Base-by-base conservation (phyloP, 2,329 filamentous ascomycete genomes). In the Ploettnerulaceae sp. region DNA sequence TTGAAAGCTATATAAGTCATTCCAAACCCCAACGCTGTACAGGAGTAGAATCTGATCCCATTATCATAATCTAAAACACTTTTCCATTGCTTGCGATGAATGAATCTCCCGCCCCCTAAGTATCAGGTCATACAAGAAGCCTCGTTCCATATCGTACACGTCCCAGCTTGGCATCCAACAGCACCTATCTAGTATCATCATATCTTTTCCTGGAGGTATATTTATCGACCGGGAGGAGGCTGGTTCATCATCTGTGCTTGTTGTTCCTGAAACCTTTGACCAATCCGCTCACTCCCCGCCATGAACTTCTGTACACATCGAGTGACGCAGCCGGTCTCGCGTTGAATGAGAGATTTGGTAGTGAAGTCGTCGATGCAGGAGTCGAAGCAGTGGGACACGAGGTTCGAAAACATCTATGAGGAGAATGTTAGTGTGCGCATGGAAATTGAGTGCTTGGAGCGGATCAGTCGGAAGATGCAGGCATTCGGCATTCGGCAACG, bases 361-460 rank as follows among this genome's bases (percentile, higher is more conserved):
- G 90, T 95, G 79, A 98, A 98, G 76, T 97, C 90, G 70, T 90
- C 91, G 71, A 98, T 81, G 76, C 93, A 98, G 70, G 93, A 85
- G 67, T 88, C 84, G 78, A 98, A 98, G 81, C 93, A 98, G 71
- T 84, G 79, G 68, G 89, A 84, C 61, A 89, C 85, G 45, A 87
- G 76, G 71, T 80, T 82, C 63, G 71, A 73, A 62, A 78, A 79
- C 67, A 79, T 71, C 76, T 79, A 57, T 52, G 11, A 14, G 22
- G 31, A 21, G 12, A 12, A 14, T 39, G 31, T 57, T 47, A 59
- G 56, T 38, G 36, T 38, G 14, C 15, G 2, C 2, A 25, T 12
- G 22, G 36, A 26, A 14, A 9, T 25, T 26, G 20, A 36, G 9
- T 18, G 22, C 6, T 37, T 37, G n/a, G 34, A 25, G n/a, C 4